Base-by-base conservation (phyloP, 768 basidiomycete genomes). In the Tylopilus plumbeoviolaceoides region DNA sequence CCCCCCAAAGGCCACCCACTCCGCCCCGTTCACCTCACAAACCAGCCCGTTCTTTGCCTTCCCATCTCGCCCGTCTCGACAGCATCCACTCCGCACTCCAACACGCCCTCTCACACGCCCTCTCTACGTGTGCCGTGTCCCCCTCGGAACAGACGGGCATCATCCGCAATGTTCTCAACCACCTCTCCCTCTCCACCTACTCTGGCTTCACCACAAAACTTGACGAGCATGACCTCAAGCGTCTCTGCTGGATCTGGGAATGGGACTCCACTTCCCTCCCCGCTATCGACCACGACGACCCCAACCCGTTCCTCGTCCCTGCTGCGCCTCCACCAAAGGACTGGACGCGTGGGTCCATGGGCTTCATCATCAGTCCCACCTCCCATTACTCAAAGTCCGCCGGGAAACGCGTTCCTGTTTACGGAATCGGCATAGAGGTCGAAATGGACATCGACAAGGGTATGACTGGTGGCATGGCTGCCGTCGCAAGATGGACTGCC, bases 191-290 rank as follows among this genome's bases (percentile, higher is more conserved):
- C 44, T 75, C 75, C 46, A 83, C 84, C 25, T 89, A 89, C 65
- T 63, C 81, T 31, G 89, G 87, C 9, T 71, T 91, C 40, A 72
- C 79, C 2, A 77, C 82, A 4, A 78, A 81, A 50, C 83, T 89
- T 58, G 77, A 79, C 30, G 57, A 82, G n/a, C 79, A 84, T 45
- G 90, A 91, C 61, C 73, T 92, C 43, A 80, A 75, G 51, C 77
- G 86, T 53, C 77, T 93, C 18, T 91, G 90, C 70, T 92, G 91
- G 90, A 54, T 92, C 15, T 91, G 91, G 89, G 91, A 92, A 65
- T 93, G 91, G 91, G 84, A 90, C 62, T 78, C 79, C 7, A 68
- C 78, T 41, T 55, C 73, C 6, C 48, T 79, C 4, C 73, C 77
- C 3, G 18, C 63, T 1, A 2, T 44, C 21, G n/a, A 56, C 14